Evolutionary conservation across 2,329 filamentous ascomycete species (phyloP).

Genomic region (Cordyceps pruinosa): DNA sequence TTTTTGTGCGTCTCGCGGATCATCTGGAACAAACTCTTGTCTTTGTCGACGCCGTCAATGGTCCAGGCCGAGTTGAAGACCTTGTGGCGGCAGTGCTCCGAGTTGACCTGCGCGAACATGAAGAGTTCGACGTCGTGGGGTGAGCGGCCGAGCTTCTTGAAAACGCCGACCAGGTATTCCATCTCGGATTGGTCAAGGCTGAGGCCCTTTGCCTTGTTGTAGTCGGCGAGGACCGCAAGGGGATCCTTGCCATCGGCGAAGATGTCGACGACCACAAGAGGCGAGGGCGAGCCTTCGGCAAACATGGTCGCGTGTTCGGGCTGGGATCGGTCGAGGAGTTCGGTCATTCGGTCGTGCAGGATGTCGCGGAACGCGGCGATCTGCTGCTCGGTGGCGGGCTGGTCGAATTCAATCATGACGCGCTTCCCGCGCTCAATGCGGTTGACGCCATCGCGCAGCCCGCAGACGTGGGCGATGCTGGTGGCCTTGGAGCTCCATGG

Average conservation of each 20-base stretch:
- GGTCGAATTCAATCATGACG: constrained; percentile 60
- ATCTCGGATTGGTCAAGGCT: constrained; percentile 86
- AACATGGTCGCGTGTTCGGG: constrained; percentile 76
- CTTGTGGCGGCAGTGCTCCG: constrained; percentile 81
- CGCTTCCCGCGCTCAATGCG: constrained; percentile 84
- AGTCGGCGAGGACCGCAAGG: constrained; percentile 65
- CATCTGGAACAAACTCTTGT: constrained; percentile 85
- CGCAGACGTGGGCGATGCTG: constrained; percentile 87
- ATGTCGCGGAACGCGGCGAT: constrained; percentile 58
- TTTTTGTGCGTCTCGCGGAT: constrained; percentile 90
- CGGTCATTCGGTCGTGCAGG: constrained; percentile 93
- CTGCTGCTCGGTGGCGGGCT: constrained; percentile 35
- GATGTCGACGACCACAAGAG: constrained; percentile 70
- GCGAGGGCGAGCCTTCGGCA: constrained; percentile 53
- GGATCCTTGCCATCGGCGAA: constrained; percentile 59
- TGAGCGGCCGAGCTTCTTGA: constrained; percentile 31
- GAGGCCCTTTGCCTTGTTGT: constrained; percentile 78
- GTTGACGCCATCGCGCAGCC: constrained; percentile 60
- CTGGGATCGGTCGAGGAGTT: constrained; percentile 60
- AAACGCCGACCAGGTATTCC: constrained; percentile 75
- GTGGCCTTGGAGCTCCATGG: constrained; percentile 98
- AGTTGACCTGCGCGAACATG: constrained; percentile 65
- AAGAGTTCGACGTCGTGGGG: constrained; percentile 13
- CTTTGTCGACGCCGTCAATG: constrained; percentile 78
- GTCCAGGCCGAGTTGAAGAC: constrained; percentile 97